Percentiles rank a stretch among this genome's conserved stretches.
Conservation (phyloP, 2,329 filamentous ascomycete genomes). For the Aplosporella prunicola region DNA sequence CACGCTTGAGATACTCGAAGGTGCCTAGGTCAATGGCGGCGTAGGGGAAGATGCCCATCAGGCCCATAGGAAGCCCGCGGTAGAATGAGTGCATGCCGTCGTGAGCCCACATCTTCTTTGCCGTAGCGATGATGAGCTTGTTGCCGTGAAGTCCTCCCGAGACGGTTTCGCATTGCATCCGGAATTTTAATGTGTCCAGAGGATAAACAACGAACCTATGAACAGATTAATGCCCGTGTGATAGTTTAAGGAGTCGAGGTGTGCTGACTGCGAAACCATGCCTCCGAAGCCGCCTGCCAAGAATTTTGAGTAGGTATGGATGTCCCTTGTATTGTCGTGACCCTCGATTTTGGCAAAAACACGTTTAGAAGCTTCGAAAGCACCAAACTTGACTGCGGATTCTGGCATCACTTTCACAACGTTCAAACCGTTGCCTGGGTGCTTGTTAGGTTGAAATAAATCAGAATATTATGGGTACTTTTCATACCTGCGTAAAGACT, state of each 20-base stretch:
- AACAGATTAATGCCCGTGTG: conserved; percentile 13
- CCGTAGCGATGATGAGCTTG: conserved; percentile 70
- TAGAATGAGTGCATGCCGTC: conserved; percentile 73
- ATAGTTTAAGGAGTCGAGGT: conserved; percentile 11
- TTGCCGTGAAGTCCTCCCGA: conserved; percentile 76
- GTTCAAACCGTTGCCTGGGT: conserved; percentile 82
- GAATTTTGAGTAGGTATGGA: conserved; percentile 81
- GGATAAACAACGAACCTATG: conserved; percentile 82
- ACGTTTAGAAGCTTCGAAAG: conserved; percentile 90
- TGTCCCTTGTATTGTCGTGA: conserved; percentile 68
- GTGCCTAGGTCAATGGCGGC: conserved; percentile 93
- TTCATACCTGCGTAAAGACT: conserved; percentile 83
- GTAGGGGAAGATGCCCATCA: conserved; percentile 96
- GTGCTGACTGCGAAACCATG: conserved; percentile 75
- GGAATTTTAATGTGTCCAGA: conserved; percentile 72
- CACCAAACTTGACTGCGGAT: conserved; percentile 95
- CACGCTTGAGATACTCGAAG: conserved; percentile 83
- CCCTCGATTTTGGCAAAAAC: conserved; percentile 79
- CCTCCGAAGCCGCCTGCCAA: conserved; percentile 82
- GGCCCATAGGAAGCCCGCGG: conserved; percentile 84
- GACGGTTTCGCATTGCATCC: conserved; percentile 91
- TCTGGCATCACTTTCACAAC: conserved; percentile 98
- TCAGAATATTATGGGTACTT: neutral
- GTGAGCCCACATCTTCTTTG: conserved; percentile 73
- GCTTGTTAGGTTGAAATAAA: too few species aligned